phyloP scores from a whole-genome alignment of 2,329 filamentous ascomycete species.

The Coniochaeta prunicola region DNA sequence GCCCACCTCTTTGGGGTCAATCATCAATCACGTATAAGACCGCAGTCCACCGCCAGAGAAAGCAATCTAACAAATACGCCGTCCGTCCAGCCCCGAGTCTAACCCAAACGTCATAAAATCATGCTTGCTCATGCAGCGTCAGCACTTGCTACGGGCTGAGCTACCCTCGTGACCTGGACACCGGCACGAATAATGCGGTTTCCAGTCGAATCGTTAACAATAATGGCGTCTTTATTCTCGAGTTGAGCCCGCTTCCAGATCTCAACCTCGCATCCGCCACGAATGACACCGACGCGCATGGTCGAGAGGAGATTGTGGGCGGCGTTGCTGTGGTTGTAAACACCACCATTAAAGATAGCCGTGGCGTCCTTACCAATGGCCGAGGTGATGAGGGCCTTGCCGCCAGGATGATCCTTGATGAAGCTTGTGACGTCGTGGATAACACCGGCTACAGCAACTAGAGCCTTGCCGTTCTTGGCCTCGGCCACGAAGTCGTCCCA shows the following conservation, averaged over 20 bases:
- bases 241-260: constrained; percentile 85
- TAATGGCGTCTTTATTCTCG: constrained; percentile 75
- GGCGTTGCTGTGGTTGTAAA: constrained; percentile 85
- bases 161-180: constrained; percentile 75
- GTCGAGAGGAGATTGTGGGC: constrained; percentile 84
- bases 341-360: constrained; percentile 85
- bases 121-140: constrained; percentile 60
- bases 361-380: constrained; percentile 84
- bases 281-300: constrained; percentile 81
- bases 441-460: constrained; percentile 74
- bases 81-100: background rate
- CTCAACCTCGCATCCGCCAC: constrained; percentile 82
- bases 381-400: constrained; percentile 76
- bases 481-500: constrained; percentile 82
- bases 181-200: constrained; percentile 81
- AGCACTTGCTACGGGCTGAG: constrained; percentile 72
- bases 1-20: background rate
- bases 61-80: background rate
- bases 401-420: constrained; percentile 85
- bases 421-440: constrained; percentile 81
- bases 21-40: background rate
- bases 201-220: constrained; percentile 73
- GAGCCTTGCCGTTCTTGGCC: constrained; percentile 68
- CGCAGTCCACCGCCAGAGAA: background rate
- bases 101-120: constrained; percentile 1